Conservation (phyloP, 2,329 filamentous ascomycete genomes). For the Fusarium albidum region DNA sequence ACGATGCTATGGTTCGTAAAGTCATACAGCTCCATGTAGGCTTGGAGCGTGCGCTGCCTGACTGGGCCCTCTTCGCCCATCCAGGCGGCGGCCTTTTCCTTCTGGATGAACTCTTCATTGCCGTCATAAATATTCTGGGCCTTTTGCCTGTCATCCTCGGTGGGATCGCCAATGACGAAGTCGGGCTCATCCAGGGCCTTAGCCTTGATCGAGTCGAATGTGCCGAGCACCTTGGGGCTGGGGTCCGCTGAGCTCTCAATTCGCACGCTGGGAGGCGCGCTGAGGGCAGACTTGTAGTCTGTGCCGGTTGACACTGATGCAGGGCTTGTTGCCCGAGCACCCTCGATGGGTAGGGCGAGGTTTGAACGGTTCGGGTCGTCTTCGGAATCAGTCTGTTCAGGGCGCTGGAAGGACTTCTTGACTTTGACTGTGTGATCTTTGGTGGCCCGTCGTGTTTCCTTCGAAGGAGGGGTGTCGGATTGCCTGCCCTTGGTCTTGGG, state of each 20-base stretch:
- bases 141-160: conserved; percentile 76
- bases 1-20: conserved; percentile 85
- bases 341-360: conserved; percentile 54
- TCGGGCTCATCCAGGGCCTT: conserved; percentile 66
- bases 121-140: conserved; percentile 87
- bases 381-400: conserved; percentile 44
- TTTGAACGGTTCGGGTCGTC: conserved; percentile 45
- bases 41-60: conserved; percentile 66
- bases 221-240: conserved; percentile 46
- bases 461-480: conserved; percentile 5
- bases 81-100: conserved; percentile 84
- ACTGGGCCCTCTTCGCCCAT: conserved; percentile 78
- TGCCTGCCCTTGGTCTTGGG: conserved; percentile 19
- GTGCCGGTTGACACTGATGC: conserved; percentile 49
- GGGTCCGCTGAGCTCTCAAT: conserved; percentile 51
- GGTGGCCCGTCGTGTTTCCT: conserved; percentile 16
- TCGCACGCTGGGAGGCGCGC: conserved; percentile 54
- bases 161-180: conserved; percentile 65
- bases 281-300: conserved; percentile 53
- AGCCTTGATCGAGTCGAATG: conserved; percentile 44
- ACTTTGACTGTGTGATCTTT: conserved; percentile 42
- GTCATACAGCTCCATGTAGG: conserved; percentile 94
- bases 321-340: conserved; percentile 45
- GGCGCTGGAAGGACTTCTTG: conserved; percentile 35
- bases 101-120: conserved; percentile 80